Evolutionary conservation across 352 stramenopile species (phyloP).

Genomic region (Pythium diclinum): DNA sequence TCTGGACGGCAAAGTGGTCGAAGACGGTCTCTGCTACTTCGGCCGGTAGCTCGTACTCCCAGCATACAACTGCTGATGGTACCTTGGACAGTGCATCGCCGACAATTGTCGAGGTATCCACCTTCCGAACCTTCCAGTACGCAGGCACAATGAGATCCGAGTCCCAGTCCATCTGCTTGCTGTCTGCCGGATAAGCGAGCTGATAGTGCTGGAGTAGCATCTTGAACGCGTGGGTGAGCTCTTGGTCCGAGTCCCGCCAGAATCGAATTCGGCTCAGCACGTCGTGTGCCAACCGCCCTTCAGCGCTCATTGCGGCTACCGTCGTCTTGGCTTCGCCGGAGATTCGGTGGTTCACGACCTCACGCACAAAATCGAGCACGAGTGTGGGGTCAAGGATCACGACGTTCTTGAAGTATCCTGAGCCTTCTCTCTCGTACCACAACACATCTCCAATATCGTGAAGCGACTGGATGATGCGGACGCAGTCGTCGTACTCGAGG

Average conservation of each 20-base stretch:
- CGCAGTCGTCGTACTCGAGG: conserved; percentile 9
- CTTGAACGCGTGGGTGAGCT: conserved; percentile 30
- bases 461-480: conserved; percentile 7
- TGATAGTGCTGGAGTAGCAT: conserved; percentile 25
- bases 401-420: not conserved
- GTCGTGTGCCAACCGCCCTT: conserved; percentile 3
- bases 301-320: not conserved
- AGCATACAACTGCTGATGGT: conserved; percentile 6
- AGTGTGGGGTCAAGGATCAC: conserved; percentile 24
- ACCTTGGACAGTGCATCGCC: too few relatives aligned
- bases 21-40: conserved; percentile 31
- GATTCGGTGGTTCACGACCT: not conserved
- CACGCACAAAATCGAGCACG: conserved; percentile 21
- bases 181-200: conserved; percentile 22
- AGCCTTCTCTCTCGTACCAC: conserved; percentile 17
- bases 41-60: conserved; percentile 30
- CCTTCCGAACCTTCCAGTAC: conserved; percentile 9
- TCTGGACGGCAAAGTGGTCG: conserved; percentile 32
- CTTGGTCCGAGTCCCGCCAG: conserved; percentile 23
- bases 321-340: not conserved
- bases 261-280: not conserved
- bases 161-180: conserved; percentile 18
- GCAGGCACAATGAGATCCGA: conserved; percentile 19
- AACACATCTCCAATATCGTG: conserved; percentile 23
- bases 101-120: not conserved